A percentile compares a stretch with the other conserved stretches of the same genome.
These are phyloP conservation scores for Epichloe typhina DNA, from an alignment of 2,329 filamentous ascomycete genomes.

Conservation along the genomic window DNA sequence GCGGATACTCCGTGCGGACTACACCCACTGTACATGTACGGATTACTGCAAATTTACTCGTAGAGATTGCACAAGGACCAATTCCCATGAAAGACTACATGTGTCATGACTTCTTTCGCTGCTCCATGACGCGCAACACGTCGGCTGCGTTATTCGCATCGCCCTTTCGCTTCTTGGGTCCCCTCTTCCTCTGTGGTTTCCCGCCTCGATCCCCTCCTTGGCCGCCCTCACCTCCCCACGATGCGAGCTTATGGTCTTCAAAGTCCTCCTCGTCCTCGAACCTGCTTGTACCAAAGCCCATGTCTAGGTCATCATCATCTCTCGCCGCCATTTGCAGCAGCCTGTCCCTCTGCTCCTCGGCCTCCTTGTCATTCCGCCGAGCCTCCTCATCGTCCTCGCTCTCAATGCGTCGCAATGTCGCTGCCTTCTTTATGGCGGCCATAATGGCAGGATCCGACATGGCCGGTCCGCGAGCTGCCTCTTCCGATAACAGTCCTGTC, in stretches of 20 bases:
- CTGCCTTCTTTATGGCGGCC: conserved; percentile 76
- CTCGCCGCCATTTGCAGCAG: conserved; percentile 63
- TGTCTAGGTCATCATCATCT: conserved; percentile 82
- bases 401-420: conserved; percentile 42
- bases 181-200: conserved; percentile 51
- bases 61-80: no score
- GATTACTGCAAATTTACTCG: no score
- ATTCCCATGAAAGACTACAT: no score
- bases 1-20: no score
- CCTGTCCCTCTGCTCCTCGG: conserved; percentile 55
- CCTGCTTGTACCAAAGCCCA: conserved; percentile 83
- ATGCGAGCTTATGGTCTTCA: conserved; percentile 53
- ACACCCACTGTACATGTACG: no score
- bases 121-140: conserved; percentile 67
- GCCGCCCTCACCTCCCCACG: conserved; percentile 43
- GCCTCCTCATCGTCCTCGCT: conserved; percentile 24
- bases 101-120: conserved; percentile 27
- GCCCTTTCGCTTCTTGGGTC: conserved; percentile 62
- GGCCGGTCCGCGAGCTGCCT: conserved; percentile 34
- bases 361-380: conserved; percentile 33
- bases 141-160: conserved; percentile 68
- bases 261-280: conserved; percentile 81
- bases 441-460: conserved; percentile 66
- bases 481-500: conserved; percentile 38
- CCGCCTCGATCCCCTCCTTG: conserved; percentile 31